Evolutionary conservation across 2,329 filamentous ascomycete genomes (phyloP).

Genomic region (Ophiostoma australiae): DNA sequence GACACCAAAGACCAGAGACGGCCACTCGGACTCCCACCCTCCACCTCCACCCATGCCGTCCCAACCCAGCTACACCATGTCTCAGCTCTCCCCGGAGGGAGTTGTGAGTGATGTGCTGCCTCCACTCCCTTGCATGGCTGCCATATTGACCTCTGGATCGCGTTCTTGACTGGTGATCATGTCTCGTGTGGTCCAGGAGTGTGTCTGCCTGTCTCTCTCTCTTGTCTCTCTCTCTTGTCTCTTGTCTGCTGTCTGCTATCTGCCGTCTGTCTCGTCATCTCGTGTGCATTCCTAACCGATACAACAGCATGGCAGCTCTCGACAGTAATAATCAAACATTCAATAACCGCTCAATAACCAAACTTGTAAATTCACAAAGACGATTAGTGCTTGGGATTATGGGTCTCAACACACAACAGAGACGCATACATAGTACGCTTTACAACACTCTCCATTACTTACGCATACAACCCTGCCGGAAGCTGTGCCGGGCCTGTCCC

Average conservation of each 20-base stretch:
- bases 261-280: neutral
- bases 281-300: neutral
- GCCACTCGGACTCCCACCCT: neutral
- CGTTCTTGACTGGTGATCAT: slow-evolving; percentile 14
- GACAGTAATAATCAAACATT: neutral
- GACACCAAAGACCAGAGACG: too few species aligned
- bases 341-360: neutral
- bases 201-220: neutral
- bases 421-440: neutral
- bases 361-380: neutral
- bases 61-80: slow-evolving; percentile 7
- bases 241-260: neutral
- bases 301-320: neutral
- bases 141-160: slow-evolving; percentile 14
- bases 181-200: neutral
- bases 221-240: neutral
- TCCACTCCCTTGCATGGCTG: slow-evolving; percentile 10
- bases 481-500: slow-evolving; percentile 6
- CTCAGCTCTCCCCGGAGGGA: slow-evolving; percentile 10
- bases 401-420: neutral
- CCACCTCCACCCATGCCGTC: neutral
- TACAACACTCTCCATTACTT: neutral
- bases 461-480: neutral
- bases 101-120: slow-evolving; percentile 6
- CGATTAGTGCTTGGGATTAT: neutral